A percentile compares a stretch with the other conserved stretches of the same genome.
phyloP scores from a whole-genome alignment of 169 alveolate genomes.

The Cytauxzoon felis region DNA sequence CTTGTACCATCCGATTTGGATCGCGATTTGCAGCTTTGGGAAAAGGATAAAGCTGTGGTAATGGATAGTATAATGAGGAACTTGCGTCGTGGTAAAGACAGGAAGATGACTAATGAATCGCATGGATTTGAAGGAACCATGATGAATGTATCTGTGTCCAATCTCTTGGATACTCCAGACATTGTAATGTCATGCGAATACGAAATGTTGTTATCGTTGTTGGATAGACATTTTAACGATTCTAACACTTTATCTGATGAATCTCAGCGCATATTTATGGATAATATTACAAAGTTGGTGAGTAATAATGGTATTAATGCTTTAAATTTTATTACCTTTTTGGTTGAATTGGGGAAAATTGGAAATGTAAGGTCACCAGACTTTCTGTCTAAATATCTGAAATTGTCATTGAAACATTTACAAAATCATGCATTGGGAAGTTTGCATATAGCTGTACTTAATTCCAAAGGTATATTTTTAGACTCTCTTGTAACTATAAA shows the following conservation, averaged over 20 bases:
- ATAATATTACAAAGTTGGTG: constrained; percentile 40
- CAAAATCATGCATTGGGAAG: constrained; percentile 55
- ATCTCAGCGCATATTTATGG: constrained; percentile 36
- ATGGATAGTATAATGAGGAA: constrained; percentile 45
- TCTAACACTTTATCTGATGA: constrained; percentile 12
- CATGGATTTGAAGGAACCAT: not conserved
- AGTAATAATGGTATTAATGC: constrained; percentile 15
- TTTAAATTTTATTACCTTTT: constrained; percentile 20
- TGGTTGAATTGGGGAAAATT: constrained; percentile 32
- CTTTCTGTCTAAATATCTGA: constrained; percentile 27
- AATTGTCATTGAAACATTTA: constrained; percentile 33
- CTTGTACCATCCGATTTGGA: not conserved
- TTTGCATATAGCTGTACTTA: constrained; percentile 42
- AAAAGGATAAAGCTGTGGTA: constrained; percentile 46
- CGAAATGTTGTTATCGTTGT: constrained; percentile 49
- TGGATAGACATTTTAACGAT: constrained; percentile 22
- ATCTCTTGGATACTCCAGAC: constrained; percentile 21
- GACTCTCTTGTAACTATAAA: constrained; percentile 29
- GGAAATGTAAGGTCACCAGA: constrained; percentile 27
- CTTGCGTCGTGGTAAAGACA: constrained; percentile 1
- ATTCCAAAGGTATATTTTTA: constrained; percentile 46
- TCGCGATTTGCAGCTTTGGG: constrained; percentile 60
- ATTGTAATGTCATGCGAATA: constrained; percentile 37
- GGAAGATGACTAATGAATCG: not conserved
- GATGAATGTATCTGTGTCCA: not conserved